Conservation (phyloP, 345 rosid species). For the Acer campestre region DNA sequence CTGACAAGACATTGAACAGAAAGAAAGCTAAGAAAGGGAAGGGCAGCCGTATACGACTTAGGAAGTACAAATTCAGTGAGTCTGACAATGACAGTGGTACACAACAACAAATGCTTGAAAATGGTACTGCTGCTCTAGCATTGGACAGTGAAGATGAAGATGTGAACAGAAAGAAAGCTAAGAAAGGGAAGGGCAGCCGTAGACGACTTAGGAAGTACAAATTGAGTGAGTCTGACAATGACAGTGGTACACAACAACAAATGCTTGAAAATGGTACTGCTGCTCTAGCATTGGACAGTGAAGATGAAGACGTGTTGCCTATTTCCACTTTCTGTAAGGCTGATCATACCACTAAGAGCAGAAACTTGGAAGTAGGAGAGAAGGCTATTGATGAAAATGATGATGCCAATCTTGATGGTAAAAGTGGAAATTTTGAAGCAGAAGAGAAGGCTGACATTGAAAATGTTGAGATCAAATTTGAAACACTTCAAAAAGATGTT, state of each 20-base stretch:
- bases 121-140: constrained; percentile 14
- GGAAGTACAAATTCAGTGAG: constrained; percentile 43
- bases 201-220: constrained; percentile 54
- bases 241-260: constrained; percentile 23
- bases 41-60: constrained; percentile 41
- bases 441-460: constrained; percentile 23
- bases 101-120: constrained; percentile 16
- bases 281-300: constrained; percentile 27
- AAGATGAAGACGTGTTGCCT: constrained; percentile 22
- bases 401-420: constrained; percentile 22
- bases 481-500: neutral
- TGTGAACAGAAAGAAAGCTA: constrained; percentile 18
- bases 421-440: constrained; percentile 18
- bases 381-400: constrained; percentile 20
- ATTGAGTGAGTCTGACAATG: constrained; percentile 48
- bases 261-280: constrained; percentile 17
- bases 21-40: constrained; percentile 28
- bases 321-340: constrained; percentile 27
- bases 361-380: constrained; percentile 22
- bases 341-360: constrained; percentile 25
- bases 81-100: constrained; percentile 45
- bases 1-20: constrained; percentile 29
- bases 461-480: constrained; percentile 8
- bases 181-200: constrained; percentile 27
- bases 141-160: constrained; percentile 32